Evolutionary conservation across 306 rosid genomes (phyloP).

Genomic region (Arachis stenosperma): DNA sequence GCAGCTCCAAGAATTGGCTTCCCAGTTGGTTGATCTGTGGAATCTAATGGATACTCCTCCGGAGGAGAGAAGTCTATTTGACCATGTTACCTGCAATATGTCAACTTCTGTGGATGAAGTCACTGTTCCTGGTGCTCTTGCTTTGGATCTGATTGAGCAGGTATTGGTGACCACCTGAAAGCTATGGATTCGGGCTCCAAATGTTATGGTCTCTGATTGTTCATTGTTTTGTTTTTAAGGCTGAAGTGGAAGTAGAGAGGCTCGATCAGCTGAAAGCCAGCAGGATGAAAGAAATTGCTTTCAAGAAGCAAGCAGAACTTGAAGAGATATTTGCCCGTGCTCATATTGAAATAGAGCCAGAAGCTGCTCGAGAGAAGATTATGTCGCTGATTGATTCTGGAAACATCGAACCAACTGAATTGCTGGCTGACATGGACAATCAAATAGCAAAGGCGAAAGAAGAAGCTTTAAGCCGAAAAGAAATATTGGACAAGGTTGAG

Average conservation of each 20-base stretch:
- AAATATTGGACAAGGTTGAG: constrained; percentile 91
- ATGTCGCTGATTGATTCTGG: constrained; percentile 79
- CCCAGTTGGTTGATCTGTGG: constrained; percentile 90
- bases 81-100: constrained; percentile 86
- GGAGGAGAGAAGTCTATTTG: constrained; percentile 81
- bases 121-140: constrained; percentile 87
- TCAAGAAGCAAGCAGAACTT: constrained; percentile 89
- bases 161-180: constrained; percentile 41
- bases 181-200: not conserved
- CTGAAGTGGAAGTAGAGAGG: constrained; percentile 96
- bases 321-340: constrained; percentile 78
- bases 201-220: constrained; percentile 29
- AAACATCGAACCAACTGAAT: constrained; percentile 72
- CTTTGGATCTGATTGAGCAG: constrained; percentile 83
- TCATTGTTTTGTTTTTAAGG: constrained; percentile 50
- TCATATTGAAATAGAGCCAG: constrained; percentile 79
- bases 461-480: constrained; percentile 87
- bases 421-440: constrained; percentile 87
- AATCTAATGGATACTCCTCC: constrained; percentile 91
- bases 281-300: constrained; percentile 95
- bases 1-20: constrained; percentile 92
- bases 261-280: constrained; percentile 90
- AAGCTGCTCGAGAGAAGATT: constrained; percentile 76
- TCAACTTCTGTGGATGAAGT: constrained; percentile 89
- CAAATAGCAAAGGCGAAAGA: constrained; percentile 80